Evolutionary conservation across 2,329 filamentous ascomycete species (phyloP), one percentile per base, ranked within the genome.

Genomic region (Lachnellula subtilissima): DNA sequence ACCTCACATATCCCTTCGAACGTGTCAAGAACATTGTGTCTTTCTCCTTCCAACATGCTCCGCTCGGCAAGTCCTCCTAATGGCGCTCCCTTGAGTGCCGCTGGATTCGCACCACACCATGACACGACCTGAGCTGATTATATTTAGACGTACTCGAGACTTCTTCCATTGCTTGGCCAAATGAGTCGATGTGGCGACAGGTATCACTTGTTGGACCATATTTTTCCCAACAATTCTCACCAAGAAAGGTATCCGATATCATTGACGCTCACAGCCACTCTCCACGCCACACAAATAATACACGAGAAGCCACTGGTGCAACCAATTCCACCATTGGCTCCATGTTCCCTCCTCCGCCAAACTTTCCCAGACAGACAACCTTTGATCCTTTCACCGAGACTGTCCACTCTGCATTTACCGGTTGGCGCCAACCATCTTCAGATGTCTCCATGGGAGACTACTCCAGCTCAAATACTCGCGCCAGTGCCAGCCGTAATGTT

Each of bases 21-120:
- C 76, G 84, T 42, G 75, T 88, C 59, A 88, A 86, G 67, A 89
- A 92, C 65, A 72, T 91, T 46, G 81, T 91, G 23, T 81, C 82
- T 14, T 94, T 96, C 71, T 86, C 90, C 1, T 96, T 95, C 65
- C 89, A 94, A 67, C 89, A 94, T 75, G 91, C 88, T 36, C 90
- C 91, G 1, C 73, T 88, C 53, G 80, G 90, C 93, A 74, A 62
- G 78, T 72, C 28, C 39, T 7, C 6, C 52, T 39, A 36, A 19
- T 28, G 22, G 14, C 42, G 14, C 50, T 40, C 5, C 28, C 32
- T 40, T 42, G 23, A 19, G 19, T 22, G 5, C 23, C 5, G 17
- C 19, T 22, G n/a, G 17, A 45, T 23, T 45, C 11, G 11, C 17
- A 45, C 11, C 4, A 6, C 42, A 25, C n/a, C 19, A 22, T 22